Base-by-base conservation (phyloP, 2,329 filamentous ascomycete species). In the Paraphaeosphaeria sporulosa region DNA sequence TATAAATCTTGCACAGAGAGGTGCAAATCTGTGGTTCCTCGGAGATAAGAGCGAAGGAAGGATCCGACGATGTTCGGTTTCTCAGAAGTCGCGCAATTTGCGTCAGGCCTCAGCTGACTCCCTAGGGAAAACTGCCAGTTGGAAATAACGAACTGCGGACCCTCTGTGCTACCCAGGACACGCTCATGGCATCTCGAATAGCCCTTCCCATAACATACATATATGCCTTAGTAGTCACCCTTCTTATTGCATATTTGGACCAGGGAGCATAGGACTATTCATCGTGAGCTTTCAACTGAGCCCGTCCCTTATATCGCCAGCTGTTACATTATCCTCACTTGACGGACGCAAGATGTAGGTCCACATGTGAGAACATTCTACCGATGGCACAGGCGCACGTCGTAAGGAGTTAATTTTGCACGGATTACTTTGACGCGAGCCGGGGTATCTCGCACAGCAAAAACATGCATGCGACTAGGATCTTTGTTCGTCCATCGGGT, bases 61-160 rank as follows among this genome's bases (percentile, higher is more conserved):
- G 10, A 27, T 13, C 53, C 53, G 53, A 55, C 47, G 30, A 55
- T 47, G 12, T 25, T 55, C 53, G 53, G 53, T n/a, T 13, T 55
- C 43, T 54, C 34, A 21, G 38, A 21, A 17, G 48, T 13, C n/a
- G n/a, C n/a, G n/a, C n/a, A n/a, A n/a, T n/a, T n/a, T 7, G 27
- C 48, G 48, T 51, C 30, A 36, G 48, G 2, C 19, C 36, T 40
- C 36, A 40, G 10, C 36, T 40, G 36, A 40, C 6, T 17, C 12
- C 10, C 36, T 40, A 5, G 4, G 4, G 17, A 40, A 17, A 10
- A 15, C 9, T 6, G 9, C 6, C 6, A 40, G 13, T 40, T 40
- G 17, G 3, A 40, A 15, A 40, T 10, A 5, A 36, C 13, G 17
- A 40, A 17, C 2, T 40, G 36, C 17, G 5, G 36, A 40, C 13